These are phyloP conservation scores for Paracorniculantispora psalliotae DNA, from an alignment of 2,329 filamentous ascomycete genomes.

Conservation along the genomic window DNA sequence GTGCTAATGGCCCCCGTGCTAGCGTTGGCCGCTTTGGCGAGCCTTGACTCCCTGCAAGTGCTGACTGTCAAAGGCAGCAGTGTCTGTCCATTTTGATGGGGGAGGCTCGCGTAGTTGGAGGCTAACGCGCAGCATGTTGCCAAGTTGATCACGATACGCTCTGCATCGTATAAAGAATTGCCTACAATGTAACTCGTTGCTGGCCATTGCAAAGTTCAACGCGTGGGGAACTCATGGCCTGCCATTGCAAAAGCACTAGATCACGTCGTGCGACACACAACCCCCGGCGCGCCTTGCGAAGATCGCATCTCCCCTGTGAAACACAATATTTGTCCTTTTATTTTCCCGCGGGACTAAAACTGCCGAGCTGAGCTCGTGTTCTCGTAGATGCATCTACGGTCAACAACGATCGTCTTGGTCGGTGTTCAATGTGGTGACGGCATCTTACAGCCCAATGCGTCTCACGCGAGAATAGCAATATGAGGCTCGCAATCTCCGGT, in stretches of 20 bases:
- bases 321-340: not conserved
- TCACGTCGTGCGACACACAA: not conserved
- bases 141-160: not conserved
- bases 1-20: not conserved
- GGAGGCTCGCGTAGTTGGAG: not conserved
- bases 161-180: no score
- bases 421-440: not conserved
- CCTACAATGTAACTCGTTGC: no score
- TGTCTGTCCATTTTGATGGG: not conserved
- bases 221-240: not conserved
- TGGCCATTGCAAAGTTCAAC: not conserved
- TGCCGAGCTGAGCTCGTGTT: not conserved
- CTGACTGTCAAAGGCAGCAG: not conserved
- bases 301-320: not conserved
- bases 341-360: not conserved
- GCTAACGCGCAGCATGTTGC: not conserved
- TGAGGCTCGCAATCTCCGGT: not conserved
- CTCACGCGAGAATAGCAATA: not conserved
- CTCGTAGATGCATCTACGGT: not conserved
- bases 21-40: not conserved
- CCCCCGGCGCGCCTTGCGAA: not conserved
- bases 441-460: not conserved
- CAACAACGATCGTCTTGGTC: not conserved
- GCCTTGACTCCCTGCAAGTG: not conserved
- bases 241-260: not conserved